Percentiles rank a stretch among this genome's conserved stretches.
Evolutionary conservation across 306 rosid genomes (phyloP).

Genomic region (Vicia sativa): DNA sequence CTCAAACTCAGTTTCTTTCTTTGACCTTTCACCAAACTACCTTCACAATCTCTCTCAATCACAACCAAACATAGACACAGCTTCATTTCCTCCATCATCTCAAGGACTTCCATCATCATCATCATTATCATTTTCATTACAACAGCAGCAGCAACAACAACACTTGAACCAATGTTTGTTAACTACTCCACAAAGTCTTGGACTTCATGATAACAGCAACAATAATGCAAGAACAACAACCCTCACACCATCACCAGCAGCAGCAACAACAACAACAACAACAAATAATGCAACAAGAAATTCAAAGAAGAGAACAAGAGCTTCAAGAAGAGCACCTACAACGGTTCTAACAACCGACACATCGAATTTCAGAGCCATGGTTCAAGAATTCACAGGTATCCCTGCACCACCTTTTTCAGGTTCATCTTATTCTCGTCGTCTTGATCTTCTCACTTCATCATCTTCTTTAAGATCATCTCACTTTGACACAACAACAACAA

Average conservation of each 20-base stretch:
- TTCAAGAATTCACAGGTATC: constrained; percentile 93
- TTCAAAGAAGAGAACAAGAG: constrained; percentile 84
- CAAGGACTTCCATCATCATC: constrained; percentile 22
- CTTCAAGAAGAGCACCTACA: constrained; percentile 88
- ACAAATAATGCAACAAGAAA: constrained; percentile 42
- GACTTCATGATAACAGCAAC: background rate
- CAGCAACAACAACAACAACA: background rate
- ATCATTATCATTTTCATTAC: background rate
- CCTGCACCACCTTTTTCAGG: constrained; percentile 83
- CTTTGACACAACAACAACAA: constrained; percentile 15
- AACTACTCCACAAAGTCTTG: constrained; percentile 10
- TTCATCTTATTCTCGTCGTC: constrained; percentile 61
- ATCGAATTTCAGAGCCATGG: constrained; percentile 92
- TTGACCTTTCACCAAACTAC: constrained; percentile 55
- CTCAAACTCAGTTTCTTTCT: constrained; percentile 32
- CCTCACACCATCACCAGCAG: too few relatives aligned
- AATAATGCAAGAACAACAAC: constrained; percentile 30
- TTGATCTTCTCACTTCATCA: constrained; percentile 64
- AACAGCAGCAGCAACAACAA: background rate
- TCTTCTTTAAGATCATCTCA: constrained; percentile 43
- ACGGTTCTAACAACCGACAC: constrained; percentile 93
- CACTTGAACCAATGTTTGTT: constrained; percentile 32
- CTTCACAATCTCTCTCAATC: constrained; percentile 52
- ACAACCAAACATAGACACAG: constrained; percentile 49
- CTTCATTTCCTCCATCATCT: constrained; percentile 38